Percentiles rank a stretch among this genome's conserved stretches.
These are phyloP conservation scores for Cryptococcus neoformans DNA, from an alignment of 1,284 basidiomycete species.

Conservation along the genomic window DNA sequence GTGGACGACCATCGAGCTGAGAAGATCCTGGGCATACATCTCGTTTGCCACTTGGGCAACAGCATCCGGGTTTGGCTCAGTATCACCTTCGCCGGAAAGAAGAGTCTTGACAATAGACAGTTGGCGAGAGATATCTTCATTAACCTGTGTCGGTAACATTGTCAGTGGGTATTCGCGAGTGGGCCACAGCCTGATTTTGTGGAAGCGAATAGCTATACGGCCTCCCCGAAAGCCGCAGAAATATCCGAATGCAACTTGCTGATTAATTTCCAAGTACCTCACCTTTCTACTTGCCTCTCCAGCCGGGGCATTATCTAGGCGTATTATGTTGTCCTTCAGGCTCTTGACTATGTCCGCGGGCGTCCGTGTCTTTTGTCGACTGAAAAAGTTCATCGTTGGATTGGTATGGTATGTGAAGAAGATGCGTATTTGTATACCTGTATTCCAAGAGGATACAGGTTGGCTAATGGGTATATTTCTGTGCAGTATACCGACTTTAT, in stretches of 20 bases:
- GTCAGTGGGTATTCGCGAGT: not conserved
- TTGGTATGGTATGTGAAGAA: not conserved
- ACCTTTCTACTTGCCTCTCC: slow-evolving; percentile 76
- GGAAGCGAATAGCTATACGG: no score
- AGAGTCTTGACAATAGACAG: slow-evolving; percentile 29
- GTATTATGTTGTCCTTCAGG: slow-evolving; percentile 71
- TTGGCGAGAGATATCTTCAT: slow-evolving; percentile 39
- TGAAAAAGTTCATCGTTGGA: slow-evolving; percentile 87
- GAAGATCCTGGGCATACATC: slow-evolving; percentile 85
- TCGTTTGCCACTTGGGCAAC: slow-evolving; percentile 94
- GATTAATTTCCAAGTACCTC: slow-evolving; percentile 22
- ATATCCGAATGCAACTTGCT: no score
- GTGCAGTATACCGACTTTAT: not conserved
- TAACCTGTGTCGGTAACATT: slow-evolving; percentile 14
- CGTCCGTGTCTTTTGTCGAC: slow-evolving; percentile 71
- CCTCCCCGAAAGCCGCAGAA: no score
- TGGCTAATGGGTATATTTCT: not conserved
- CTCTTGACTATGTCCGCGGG: slow-evolving; percentile 79
- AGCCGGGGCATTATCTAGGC: slow-evolving; percentile 64
- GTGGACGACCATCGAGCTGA: slow-evolving; percentile 75
- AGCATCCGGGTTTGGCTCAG: slow-evolving; percentile 63
- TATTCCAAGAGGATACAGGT: not conserved
- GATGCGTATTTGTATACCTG: not conserved
- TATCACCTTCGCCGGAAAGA: slow-evolving; percentile 36
- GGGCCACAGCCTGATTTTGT: not conserved